Evolutionary conservation across 768 basidiomycete genomes (phyloP), one percentile per base, ranked within the genome.

Genomic region (Phaeolepiota aurea): DNA sequence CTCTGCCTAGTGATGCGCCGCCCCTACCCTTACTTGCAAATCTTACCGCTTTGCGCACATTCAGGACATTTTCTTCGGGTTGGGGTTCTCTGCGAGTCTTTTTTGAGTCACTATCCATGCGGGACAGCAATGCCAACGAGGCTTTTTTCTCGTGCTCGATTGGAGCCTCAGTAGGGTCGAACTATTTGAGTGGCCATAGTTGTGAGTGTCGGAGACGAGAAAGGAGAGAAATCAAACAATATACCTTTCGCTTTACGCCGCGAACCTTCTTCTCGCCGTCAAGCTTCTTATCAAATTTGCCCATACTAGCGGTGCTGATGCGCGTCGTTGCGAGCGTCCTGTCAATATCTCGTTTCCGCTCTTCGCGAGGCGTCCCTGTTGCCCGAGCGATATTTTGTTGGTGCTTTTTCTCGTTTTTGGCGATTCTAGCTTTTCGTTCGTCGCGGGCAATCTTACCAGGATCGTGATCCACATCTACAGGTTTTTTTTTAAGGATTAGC

Each of bases 241-340:
- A 32, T 48, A 89, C 90, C 82, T 97, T 97, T 52, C 96, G 79
- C 68, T 97, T 98, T 35, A 92, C 64, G 4, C 92, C 91, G 23
- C 77, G 77, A 32, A 80, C 57, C 61, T 89, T 92, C 58, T 87
- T 86, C 62, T 99, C 96, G 10, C 93, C 93, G 38, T 93, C 85
- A 15, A 98, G 72, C 54, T 72, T 79, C 48, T 77, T 82, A 59
- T 98, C 94, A 52, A 96, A 99, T 51, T 76, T 82, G 48, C 96
- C 96, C 82, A 99, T 82, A 52, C 89, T 93, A 0, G 92, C 96
- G 0, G 96, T 99, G 45, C 91, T 91, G 20, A 69, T 65, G 44
- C 87, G 77, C 1, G 85, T 80, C 9, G 81, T 72, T 5, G 87
- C 78, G 18, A 96, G 66, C 1, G 84, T 82, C 43, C 72, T 71